Evolutionary conservation across 2,329 filamentous ascomycete genomes (phyloP).

Genomic region (Aspergillus carbonarius): DNA sequence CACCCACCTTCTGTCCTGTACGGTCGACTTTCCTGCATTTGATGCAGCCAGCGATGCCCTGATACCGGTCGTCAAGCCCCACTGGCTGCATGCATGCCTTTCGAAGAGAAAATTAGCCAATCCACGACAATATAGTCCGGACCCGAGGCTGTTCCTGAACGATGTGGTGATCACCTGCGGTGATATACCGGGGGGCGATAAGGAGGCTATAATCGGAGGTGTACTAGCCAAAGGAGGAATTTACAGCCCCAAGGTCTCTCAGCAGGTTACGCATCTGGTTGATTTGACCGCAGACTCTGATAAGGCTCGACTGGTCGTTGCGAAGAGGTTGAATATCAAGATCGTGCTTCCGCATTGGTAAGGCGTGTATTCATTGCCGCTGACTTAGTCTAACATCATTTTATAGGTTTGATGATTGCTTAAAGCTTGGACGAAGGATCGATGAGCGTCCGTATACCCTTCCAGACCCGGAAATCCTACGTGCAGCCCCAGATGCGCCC

Average conservation of each 20-base stretch:
- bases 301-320: slow-evolving; percentile 58
- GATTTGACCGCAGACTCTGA: slow-evolving; percentile 73
- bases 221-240: slow-evolving; percentile 86
- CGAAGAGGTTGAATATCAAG: slow-evolving; percentile 69
- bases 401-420: slow-evolving; percentile 90
- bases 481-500: slow-evolving; percentile 55
- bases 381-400: slow-evolving; percentile 20
- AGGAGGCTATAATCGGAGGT: slow-evolving; percentile 87
- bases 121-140: slow-evolving; percentile 82
- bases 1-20: slow-evolving; percentile 70
- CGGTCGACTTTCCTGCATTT: slow-evolving; percentile 90
- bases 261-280: slow-evolving; percentile 82
- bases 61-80: slow-evolving; percentile 78
- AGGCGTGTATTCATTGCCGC: background rate
- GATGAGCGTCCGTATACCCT: slow-evolving; percentile 82
- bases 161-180: slow-evolving; percentile 79
- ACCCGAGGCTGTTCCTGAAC: slow-evolving; percentile 86
- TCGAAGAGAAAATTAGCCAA: slow-evolving; percentile 69
- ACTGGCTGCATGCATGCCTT: slow-evolving; percentile 75
- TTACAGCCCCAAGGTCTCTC: slow-evolving; percentile 69
- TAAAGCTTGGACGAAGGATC: slow-evolving; percentile 88
- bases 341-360: slow-evolving; percentile 93
- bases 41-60: slow-evolving; percentile 69
- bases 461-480: slow-evolving; percentile 82
- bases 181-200: slow-evolving; percentile 80